phyloP scores from a whole-genome alignment of 305 asterid species.

The Withania somnifera region DNA sequence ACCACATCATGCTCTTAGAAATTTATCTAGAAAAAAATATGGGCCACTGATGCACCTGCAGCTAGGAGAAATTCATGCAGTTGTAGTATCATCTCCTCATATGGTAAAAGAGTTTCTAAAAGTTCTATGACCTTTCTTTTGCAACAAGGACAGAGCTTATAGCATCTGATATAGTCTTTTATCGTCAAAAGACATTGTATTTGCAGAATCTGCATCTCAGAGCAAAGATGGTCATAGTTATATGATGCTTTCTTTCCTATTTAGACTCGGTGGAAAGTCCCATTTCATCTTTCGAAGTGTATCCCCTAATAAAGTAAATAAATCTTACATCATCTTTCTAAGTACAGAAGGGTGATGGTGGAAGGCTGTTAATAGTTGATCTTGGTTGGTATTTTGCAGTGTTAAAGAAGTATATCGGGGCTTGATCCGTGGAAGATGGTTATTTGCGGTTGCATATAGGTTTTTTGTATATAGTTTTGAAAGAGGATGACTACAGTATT shows the following conservation, averaged over 20 bases:
- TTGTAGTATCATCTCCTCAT: conserved; percentile 6
- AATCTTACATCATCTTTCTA: neutral
- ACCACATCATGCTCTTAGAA: conserved; percentile 7
- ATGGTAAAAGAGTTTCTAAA: conserved; percentile 10
- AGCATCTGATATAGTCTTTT: neutral
- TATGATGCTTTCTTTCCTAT: neutral
- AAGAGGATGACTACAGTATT: too few relatives aligned
- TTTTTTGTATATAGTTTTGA: too few relatives aligned
- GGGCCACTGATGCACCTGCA: conserved; percentile 13
- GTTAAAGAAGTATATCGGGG: too few relatives aligned
- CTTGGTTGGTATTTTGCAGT: too few relatives aligned
- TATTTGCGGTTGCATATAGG: too few relatives aligned
- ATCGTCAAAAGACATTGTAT: neutral
- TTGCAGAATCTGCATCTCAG: neutral
- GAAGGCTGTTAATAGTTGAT: too few relatives aligned
- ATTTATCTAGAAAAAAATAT: conserved; percentile 8
- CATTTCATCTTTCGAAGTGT: neutral
- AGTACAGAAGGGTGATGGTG: neutral
- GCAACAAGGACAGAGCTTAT: conserved; percentile 8
- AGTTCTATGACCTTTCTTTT: conserved; percentile 5
- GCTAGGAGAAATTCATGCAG: conserved; percentile 13
- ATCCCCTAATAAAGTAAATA: neutral
- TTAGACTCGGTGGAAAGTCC: neutral
- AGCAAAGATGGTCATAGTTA: conserved; percentile 2
- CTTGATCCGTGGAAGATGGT: too few relatives aligned